phyloP scores from a whole-genome alignment of 192 early-diverging fungal genomes.

The Obelidium mucronatum region DNA sequence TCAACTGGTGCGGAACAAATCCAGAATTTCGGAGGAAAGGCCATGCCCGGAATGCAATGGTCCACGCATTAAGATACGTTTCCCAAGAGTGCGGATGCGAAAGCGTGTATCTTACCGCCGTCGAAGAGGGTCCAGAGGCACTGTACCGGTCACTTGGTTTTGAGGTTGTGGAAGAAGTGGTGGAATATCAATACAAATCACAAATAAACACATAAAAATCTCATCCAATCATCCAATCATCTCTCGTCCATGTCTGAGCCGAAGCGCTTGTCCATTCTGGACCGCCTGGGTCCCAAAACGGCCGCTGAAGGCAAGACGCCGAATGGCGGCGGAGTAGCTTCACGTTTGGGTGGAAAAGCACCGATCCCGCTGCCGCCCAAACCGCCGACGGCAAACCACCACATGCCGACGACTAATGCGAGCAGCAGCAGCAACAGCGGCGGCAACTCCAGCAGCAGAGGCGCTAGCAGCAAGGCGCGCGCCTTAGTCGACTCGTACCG shows the following conservation, averaged over 20 bases:
- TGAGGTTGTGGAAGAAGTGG: background rate
- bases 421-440: background rate
- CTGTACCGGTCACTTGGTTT: background rate
- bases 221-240: no score
- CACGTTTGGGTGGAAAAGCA: background rate
- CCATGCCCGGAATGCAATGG: background rate
- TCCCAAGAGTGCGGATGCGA: background rate
- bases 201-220: no score
- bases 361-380: no score
- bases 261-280: background rate
- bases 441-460: background rate
- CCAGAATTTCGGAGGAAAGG: conserved; percentile 1
- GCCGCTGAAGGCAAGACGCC: background rate
- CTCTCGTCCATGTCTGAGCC: no score
- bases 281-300: background rate
- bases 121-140: background rate
- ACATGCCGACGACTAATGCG: no score
- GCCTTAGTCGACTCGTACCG: no score
- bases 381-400: no score
- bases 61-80: background rate
- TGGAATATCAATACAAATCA: background rate
- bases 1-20: conserved; percentile 7
- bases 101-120: background rate
- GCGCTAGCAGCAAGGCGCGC: no score
- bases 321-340: background rate